Percentiles rank a stretch among this genome's conserved stretches.
Conservation (phyloP, 2,329 filamentous ascomycete genomes). For the Setomelanomma holmii region DNA sequence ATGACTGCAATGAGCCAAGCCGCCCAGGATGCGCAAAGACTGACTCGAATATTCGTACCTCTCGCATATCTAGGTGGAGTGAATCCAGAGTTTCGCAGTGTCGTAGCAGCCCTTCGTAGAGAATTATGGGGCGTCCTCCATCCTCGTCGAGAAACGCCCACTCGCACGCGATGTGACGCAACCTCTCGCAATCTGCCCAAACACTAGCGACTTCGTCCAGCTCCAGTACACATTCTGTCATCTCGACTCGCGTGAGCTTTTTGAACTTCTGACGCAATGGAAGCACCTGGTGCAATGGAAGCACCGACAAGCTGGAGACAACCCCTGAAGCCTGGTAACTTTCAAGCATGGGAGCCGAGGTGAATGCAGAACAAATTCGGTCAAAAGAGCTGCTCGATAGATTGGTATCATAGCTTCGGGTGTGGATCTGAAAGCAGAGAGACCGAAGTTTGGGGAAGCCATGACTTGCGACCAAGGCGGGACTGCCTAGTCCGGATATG, state of each 20-base stretch:
- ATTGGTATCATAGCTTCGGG: neutral
- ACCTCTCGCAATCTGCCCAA: conserved; percentile 13
- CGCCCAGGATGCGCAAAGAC: neutral
- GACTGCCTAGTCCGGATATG: neutral
- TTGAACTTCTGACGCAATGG: too few species aligned
- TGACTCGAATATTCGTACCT: neutral
- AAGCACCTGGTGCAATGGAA: too few species aligned
- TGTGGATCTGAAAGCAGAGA: conserved; percentile 27
- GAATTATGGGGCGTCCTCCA: conserved; percentile 1
- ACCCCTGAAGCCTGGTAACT: conserved; percentile 23
- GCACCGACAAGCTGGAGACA: too few species aligned
- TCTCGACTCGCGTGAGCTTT: conserved; percentile 26
- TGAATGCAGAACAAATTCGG: conserved; percentile 13
- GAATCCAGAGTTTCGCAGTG: conserved; percentile 24
- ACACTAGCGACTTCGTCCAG: conserved; percentile 16
- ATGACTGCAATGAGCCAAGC: conserved; percentile 16
- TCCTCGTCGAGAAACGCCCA: conserved; percentile 22
- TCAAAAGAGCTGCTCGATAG: conserved; percentile 3
- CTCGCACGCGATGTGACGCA: conserved; percentile 28
- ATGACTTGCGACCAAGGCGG: neutral
- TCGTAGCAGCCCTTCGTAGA: conserved; percentile 15
- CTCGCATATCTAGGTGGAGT: conserved; percentile 20
- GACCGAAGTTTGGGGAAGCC: conserved; percentile 20
- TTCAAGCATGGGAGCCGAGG: conserved; percentile 13
- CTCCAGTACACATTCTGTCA: conserved; percentile 22